phyloP scores from a whole-genome alignment of 805 yeast genomes.

The Candida argentea region DNA sequence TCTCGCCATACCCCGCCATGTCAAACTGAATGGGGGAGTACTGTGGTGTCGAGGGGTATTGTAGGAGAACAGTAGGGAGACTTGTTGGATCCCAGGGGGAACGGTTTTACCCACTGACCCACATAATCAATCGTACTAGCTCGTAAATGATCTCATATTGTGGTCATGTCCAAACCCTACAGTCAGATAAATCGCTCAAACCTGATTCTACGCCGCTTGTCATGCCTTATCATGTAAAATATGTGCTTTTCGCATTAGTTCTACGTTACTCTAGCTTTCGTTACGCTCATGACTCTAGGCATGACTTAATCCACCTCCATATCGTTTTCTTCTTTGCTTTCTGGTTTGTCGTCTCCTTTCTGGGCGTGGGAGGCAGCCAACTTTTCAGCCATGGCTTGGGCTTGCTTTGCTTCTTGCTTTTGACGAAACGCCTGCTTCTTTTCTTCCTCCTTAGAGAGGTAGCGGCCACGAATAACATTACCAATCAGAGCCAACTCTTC shows the following conservation, averaged over 20 bases:
- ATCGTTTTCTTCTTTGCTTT: conserved; percentile 17
- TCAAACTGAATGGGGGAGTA: too few relatives aligned
- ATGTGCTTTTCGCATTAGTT: not conserved
- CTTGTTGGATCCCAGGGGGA: too few relatives aligned
- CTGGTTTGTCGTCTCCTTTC: conserved; percentile 39
- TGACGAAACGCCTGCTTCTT: conserved; percentile 81
- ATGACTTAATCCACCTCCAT: conserved; percentile 22
- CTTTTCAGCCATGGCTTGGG: conserved; percentile 75
- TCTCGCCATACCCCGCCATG: too few relatives aligned
- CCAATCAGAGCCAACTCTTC: conserved; percentile 95
- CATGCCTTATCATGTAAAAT: not conserved
- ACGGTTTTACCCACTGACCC: not conserved
- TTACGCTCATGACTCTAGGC: conserved; percentile 1
- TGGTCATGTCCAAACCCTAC: too few relatives aligned
- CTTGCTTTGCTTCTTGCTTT: conserved; percentile 80
- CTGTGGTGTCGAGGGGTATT: too few relatives aligned
- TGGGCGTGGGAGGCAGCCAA: conserved; percentile 70
- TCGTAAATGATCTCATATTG: too few relatives aligned
- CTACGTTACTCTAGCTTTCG: conserved; percentile 1
- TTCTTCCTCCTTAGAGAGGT: conserved; percentile 89
- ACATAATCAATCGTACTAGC: too few relatives aligned
- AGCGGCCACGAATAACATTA: conserved; percentile 92
- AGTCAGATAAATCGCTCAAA: too few relatives aligned
- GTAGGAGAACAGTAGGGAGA: too few relatives aligned
- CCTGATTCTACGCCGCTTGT: too few relatives aligned